These are phyloP conservation scores for Aspergillus campestris DNA, from an alignment of 495 filamentous ascomycete species.

Conservation along the genomic window DNA sequence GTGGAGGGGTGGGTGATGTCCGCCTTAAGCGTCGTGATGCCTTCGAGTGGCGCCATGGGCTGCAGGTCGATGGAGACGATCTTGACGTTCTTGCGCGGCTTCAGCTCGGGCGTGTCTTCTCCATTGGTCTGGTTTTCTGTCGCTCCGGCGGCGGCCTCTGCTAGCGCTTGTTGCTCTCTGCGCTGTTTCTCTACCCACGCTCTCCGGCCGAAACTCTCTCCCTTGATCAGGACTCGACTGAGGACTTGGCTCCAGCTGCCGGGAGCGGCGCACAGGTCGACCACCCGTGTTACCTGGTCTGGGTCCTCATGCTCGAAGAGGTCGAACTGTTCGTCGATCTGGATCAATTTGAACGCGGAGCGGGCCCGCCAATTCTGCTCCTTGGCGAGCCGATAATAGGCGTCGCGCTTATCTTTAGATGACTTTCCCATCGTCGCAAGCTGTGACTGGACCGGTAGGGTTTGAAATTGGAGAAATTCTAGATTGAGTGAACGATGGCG, in stretches of 20 bases:
- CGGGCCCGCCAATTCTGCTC: conserved; percentile 97
- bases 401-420: conserved; percentile 96
- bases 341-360: conserved; percentile 92
- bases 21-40: conserved; percentile 82
- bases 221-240: conserved; percentile 83
- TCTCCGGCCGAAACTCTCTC: conserved; percentile 74
- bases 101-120: conserved; percentile 29
- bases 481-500: too few relatives aligned
- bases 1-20: conserved; percentile 97
- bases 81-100: conserved; percentile 67
- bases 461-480: too few relatives aligned
- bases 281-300: conserved; percentile 74
- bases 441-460: too few relatives aligned
- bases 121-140: conserved; percentile 18
- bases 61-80: conserved; percentile 95
- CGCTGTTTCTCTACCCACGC: conserved; percentile 79
- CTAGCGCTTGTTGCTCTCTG: conserved; percentile 36
- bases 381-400: conserved; percentile 95
- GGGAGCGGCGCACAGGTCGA: conserved; percentile 92
- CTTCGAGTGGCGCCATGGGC: conserved; percentile 86
- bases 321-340: conserved; percentile 95
- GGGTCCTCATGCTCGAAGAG: conserved; percentile 60
- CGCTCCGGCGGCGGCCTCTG: conserved; percentile 25
- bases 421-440: conserved; percentile 75
- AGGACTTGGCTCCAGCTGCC: conserved; percentile 97